These are phyloP conservation scores for Lipomyces yamanashiensis DNA, from an alignment of 805 yeast species.

Conservation along the genomic window DNA sequence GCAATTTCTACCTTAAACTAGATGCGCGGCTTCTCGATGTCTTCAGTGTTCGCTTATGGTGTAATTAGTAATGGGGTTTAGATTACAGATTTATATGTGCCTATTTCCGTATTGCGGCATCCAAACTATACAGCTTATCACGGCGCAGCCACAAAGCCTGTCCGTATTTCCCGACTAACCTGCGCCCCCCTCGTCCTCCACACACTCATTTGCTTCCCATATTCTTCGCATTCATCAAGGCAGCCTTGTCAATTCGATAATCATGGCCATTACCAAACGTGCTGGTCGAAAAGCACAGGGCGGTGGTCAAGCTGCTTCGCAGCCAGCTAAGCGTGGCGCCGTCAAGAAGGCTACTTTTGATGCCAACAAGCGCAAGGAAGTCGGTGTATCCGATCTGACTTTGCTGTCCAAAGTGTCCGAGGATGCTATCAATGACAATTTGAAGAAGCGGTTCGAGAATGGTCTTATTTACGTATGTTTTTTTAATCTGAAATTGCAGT, in stretches of 20 bases:
- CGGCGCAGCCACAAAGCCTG: constrained; percentile 14
- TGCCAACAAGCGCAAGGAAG: constrained; percentile 85
- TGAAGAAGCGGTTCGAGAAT: constrained; percentile 85
- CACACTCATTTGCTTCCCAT: not conserved
- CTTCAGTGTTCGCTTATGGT: not conserved
- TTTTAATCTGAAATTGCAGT: not conserved
- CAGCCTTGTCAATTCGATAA: constrained; percentile 1
- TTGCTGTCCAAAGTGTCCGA: constrained; percentile 85
- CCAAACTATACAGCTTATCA: constrained; percentile 7
- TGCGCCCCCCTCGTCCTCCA: not conserved
- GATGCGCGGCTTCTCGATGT: no score
- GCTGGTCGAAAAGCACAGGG: constrained; percentile 36
- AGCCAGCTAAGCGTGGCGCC: constrained; percentile 49
- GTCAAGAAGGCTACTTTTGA: constrained; percentile 87
- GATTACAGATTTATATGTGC: not conserved
- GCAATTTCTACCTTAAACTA: no score
- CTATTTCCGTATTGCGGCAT: not conserved
- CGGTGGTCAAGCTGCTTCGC: constrained; percentile 41
- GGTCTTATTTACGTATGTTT: constrained; percentile 72
- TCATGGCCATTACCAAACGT: constrained; percentile 39
- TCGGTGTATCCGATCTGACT: constrained; percentile 97
- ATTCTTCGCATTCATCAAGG: not conserved
- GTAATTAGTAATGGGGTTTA: not conserved
- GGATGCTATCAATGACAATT: constrained; percentile 88
- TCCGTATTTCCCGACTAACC: not conserved